Base-by-base conservation (phyloP, 805 yeast species). In the Monosporozyma aquatica region DNA sequence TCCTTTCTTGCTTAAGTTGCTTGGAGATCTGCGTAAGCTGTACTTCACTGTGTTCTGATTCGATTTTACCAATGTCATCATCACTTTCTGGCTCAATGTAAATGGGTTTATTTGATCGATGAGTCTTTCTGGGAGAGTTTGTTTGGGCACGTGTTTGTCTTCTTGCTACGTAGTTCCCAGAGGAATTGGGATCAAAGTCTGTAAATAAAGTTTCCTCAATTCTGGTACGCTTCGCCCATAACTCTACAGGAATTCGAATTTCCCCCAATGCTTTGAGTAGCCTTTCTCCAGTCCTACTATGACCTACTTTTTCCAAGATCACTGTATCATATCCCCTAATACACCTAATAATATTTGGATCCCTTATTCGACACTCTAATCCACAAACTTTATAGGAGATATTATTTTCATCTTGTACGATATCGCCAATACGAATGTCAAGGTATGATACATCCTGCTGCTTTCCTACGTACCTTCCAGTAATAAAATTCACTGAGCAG, bases 281-380 rank as follows among this genome's bases (percentile, higher is more conserved):
- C 6, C 40, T 41, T 10, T 13, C 50, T 42, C 14, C 55, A 55
- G 1, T 47, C 9, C 18, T 17, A 10, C 55, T 55, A 23, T 52
- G 51, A 13, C 25, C 23, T 14, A 44, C 46, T 29, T 44, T 54
- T 20, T 57, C 47, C 37, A 68, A 58, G 47, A 63, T 61, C 2
- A 77, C 72, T 0, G 68, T 62, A 52, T 78, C 78, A 51, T 65
- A 80, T 0, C 87, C 87, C 48, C 87, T 63, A 43, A 77, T 66
- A 53, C 87, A 80, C 38, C 67, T 58, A 6, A 80, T 68, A 0
- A 48, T 48, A 14, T 56, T 50, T 7, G 46, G 47, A 6, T 57
- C 52, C 2, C 50, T 44, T 3, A 41, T 8, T 8, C 36, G 39
- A 42, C 61, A 57, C 28, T 59, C 63, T 27, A 80, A 55, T 0